Conservation (phyloP, 352 stramenopile species). For the Phytophthora pisi region DNA sequence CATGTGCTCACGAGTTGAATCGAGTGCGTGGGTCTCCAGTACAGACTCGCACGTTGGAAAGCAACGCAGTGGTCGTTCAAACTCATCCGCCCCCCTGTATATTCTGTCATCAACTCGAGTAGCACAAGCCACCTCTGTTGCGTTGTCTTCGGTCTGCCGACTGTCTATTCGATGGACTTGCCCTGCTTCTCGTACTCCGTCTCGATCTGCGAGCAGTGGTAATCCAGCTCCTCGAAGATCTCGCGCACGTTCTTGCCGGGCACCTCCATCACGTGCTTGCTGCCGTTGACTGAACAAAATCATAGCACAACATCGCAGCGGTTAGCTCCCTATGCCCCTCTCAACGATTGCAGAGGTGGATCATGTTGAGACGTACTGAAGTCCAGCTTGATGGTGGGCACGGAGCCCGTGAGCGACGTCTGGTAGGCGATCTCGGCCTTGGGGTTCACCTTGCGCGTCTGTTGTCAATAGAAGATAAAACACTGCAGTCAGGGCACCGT, state of each 20-base stretch:
- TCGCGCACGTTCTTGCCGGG: conserved; percentile 77
- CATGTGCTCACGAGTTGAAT: neutral
- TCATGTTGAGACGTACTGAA: conserved; percentile 62
- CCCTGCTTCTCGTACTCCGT: conserved; percentile 83
- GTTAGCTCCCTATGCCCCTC: conserved; percentile 2
- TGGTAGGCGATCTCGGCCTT: conserved; percentile 77
- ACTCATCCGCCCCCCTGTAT: conserved; percentile 21
- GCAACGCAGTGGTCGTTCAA: conserved; percentile 1
- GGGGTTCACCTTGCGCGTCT: conserved; percentile 81
- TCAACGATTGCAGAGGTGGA: neutral
- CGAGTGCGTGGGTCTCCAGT: neutral
- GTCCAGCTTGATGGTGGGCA: conserved; percentile 76
- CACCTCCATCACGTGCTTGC: conserved; percentile 72
- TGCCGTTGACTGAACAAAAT: conserved; percentile 68
- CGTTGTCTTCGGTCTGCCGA: conserved; percentile 7
- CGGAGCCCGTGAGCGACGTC: conserved; percentile 56
- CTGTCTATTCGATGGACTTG: conserved; percentile 83
- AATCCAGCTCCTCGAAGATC: conserved; percentile 87
- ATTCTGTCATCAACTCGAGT: conserved; percentile 18
- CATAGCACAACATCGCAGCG: neutral
- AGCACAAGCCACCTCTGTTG: conserved; percentile 20
- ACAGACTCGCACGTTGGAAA: neutral
- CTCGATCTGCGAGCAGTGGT: conserved; percentile 87
- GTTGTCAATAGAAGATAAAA: neutral
- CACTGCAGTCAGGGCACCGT: neutral